phyloP scores from a whole-genome alignment of 495 filamentous ascomycete species.

The Oleoguttula mirabilis region DNA sequence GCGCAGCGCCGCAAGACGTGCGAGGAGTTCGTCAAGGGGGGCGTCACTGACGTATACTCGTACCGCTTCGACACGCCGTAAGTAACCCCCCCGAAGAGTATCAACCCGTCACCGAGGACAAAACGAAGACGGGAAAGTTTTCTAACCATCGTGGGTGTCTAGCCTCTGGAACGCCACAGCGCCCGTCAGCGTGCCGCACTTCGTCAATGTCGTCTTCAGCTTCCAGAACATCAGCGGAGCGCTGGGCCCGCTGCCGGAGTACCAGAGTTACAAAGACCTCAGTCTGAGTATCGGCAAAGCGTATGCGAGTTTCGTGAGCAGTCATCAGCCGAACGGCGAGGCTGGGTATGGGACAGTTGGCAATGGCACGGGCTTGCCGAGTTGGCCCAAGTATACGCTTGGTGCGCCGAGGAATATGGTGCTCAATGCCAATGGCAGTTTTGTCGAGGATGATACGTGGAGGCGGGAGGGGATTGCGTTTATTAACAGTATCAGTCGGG shows the following conservation, averaged over 20 bases:
- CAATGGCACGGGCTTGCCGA: conserved; percentile 18
- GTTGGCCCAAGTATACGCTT: conserved; percentile 37
- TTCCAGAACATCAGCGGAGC: conserved; percentile 25
- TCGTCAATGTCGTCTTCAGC: conserved; percentile 22
- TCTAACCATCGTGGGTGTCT: too few relatives aligned
- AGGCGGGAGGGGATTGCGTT: conserved; percentile 33
- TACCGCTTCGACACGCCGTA: conserved; percentile 25
- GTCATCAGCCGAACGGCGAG: conserved; percentile 25
- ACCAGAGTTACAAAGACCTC: conserved; percentile 21
- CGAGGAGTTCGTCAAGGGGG: conserved; percentile 18
- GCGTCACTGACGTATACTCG: conserved; percentile 15
- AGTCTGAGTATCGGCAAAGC: conserved; percentile 20
- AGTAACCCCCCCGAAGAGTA: too few relatives aligned
- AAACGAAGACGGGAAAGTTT: too few relatives aligned
- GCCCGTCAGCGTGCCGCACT: conserved; percentile 17
- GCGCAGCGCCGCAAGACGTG: conserved; percentile 22
- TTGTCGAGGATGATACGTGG: conserved; percentile 32
- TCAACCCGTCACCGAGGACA: too few relatives aligned
- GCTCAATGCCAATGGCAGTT: conserved; percentile 31
- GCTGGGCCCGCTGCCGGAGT: conserved; percentile 23
- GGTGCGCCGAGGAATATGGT: conserved; percentile 35
- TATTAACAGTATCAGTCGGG: conserved; percentile 30
- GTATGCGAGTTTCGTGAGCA: conserved; percentile 21
- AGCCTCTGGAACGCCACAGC: conserved; percentile 21
- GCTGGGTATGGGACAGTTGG: conserved; percentile 10